Evolutionary conservation across 768 basidiomycete species (phyloP).

Genomic region (Suillus subluteus): DNA sequence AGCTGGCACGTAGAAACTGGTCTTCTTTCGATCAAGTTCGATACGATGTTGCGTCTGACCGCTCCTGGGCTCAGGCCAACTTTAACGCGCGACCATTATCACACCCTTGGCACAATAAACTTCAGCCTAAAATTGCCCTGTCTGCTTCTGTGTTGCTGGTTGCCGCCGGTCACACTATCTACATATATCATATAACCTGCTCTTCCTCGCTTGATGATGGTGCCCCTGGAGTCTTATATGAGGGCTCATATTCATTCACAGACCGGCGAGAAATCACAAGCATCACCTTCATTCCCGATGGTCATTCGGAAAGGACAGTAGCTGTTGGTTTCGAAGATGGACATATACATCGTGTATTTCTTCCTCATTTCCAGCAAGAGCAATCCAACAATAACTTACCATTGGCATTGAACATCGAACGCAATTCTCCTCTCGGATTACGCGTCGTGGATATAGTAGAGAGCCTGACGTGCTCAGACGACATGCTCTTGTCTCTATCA

Average conservation of each 20-base stretch:
- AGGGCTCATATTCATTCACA: constrained; percentile 47
- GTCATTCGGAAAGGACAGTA: constrained; percentile 46
- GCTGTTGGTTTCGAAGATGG: constrained; percentile 65
- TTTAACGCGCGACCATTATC: constrained; percentile 72
- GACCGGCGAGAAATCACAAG: constrained; percentile 57
- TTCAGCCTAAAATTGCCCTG: constrained; percentile 60
- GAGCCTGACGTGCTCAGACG: constrained; percentile 51
- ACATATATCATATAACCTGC: constrained; percentile 55
- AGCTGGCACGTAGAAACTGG: constrained; percentile 48
- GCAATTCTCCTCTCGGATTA: constrained; percentile 28
- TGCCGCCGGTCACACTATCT: constrained; percentile 60
- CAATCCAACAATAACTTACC: constrained; percentile 10
- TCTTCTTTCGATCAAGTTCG: constrained; percentile 44
- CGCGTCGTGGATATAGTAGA: constrained; percentile 56
- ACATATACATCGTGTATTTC: constrained; percentile 51
- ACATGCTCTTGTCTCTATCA: constrained; percentile 59
- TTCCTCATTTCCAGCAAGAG: constrained; percentile 22
- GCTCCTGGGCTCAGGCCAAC: constrained; percentile 49
- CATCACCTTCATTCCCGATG: constrained; percentile 51
- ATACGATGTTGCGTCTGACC: constrained; percentile 57
- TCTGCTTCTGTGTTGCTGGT: constrained; percentile 59
- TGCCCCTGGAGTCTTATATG: constrained; percentile 35
- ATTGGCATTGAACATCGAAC: constrained; percentile 26
- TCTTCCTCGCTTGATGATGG: constrained; percentile 1
- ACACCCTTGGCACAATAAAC: constrained; percentile 56